Conservation (phyloP, 306 rosid genomes). For the Vigna reflexopilosa region DNA sequence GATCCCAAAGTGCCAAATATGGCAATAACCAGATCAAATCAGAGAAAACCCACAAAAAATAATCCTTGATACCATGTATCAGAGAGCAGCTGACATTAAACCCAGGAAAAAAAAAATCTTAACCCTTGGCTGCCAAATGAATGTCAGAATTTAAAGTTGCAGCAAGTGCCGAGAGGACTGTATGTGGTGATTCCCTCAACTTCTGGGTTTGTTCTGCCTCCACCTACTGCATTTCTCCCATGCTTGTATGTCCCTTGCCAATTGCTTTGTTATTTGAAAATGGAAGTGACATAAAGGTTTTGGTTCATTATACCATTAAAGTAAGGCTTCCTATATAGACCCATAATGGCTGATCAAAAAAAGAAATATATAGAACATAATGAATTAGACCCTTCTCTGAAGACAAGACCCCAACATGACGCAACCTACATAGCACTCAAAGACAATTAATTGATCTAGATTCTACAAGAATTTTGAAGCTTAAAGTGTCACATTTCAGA, state of each 20-base stretch:
- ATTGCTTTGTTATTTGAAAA: neutral
- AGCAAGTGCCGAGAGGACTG: too few relatives aligned
- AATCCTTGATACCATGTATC: neutral
- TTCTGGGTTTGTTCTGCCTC: slow-evolving; percentile 2
- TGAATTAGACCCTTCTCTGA: neutral
- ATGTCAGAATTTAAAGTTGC: too few relatives aligned
- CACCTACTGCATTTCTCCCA: neutral
- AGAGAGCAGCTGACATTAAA: neutral
- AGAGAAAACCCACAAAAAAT: slow-evolving; percentile 20
- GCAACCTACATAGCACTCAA: neutral
- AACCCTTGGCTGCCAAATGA: neutral
- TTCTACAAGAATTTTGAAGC: too few relatives aligned
- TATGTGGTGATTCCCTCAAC: neutral
- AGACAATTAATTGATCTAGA: too few relatives aligned
- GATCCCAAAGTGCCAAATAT: slow-evolving; percentile 5
- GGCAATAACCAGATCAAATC: slow-evolving; percentile 23
- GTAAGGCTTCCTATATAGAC: neutral
- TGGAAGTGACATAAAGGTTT: neutral
- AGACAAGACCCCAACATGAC: neutral
- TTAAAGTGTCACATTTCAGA: too few relatives aligned
- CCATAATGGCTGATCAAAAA: too few relatives aligned
- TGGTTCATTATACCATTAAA: neutral
- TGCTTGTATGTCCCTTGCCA: neutral
- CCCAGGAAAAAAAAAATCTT: neutral
- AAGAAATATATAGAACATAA: neutral